Conservation (phyloP, 352 stramenopile genomes). For the Globisporangium sylvaticum region DNA sequence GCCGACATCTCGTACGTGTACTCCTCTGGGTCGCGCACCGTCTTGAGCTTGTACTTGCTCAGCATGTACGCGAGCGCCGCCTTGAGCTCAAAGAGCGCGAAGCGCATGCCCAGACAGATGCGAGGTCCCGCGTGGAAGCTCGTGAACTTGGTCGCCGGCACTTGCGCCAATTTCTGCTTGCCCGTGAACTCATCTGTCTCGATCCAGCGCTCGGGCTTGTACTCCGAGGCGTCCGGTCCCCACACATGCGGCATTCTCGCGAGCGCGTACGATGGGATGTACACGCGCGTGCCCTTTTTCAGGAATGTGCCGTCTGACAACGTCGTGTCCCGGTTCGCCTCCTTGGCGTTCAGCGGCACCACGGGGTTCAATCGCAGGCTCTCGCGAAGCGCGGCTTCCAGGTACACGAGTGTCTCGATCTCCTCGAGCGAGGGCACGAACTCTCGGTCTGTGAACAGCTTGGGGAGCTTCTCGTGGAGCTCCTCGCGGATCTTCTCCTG, state of each 20-base stretch:
- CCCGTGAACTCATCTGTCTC: slow-evolving; percentile 30
- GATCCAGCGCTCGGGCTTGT: slow-evolving; percentile 52
- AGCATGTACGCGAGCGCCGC: slow-evolving; percentile 23
- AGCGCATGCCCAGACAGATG: slow-evolving; percentile 39
- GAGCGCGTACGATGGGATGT: slow-evolving; percentile 52
- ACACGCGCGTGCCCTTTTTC: slow-evolving; percentile 40
- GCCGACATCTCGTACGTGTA: slow-evolving; percentile 43
- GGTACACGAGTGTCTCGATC: slow-evolving; percentile 43
- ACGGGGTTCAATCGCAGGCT: slow-evolving; percentile 64
- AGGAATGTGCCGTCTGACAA: slow-evolving; percentile 56
- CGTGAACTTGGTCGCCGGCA: slow-evolving; percentile 25
- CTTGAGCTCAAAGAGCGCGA: slow-evolving; percentile 58
- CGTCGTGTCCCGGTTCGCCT: slow-evolving; percentile 49
- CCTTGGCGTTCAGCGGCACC: slow-evolving; percentile 50
- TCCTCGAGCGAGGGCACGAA: slow-evolving; percentile 20
- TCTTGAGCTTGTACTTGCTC: slow-evolving; percentile 43
- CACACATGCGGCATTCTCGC: slow-evolving; percentile 41
- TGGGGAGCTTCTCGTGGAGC: slow-evolving; percentile 18
- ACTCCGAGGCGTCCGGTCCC: slow-evolving; percentile 40
- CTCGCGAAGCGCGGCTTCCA: slow-evolving; percentile 58
- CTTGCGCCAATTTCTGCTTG: slow-evolving; percentile 13
- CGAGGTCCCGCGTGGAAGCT: slow-evolving; percentile 39
- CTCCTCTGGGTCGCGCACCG: slow-evolving; percentile 32
- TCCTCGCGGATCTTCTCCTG: slow-evolving; percentile 27
- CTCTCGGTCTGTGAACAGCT: not conserved